Conservation (phyloP, 352 stramenopile genomes). For the Phytophthora pluvialis region DNA sequence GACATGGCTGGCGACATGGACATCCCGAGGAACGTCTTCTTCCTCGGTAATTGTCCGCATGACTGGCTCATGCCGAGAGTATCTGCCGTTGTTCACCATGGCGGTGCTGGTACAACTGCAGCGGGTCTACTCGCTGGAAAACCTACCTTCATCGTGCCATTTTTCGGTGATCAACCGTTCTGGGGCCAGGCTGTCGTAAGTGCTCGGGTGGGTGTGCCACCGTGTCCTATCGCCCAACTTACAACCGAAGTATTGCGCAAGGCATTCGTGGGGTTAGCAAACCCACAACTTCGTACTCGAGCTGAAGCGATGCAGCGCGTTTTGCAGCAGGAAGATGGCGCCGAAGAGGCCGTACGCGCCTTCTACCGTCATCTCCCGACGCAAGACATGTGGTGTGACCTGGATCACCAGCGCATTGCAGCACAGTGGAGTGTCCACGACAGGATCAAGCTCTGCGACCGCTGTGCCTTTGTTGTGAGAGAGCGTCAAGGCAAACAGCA, state of each 20-base stretch:
- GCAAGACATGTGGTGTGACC: constrained; percentile 82
- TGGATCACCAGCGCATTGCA: constrained; percentile 36
- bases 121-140: constrained; percentile 89
- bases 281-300: constrained; percentile 44
- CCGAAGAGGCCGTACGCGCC: constrained; percentile 70
- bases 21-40: constrained; percentile 57
- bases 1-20: constrained; percentile 58
- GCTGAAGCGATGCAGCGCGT: constrained; percentile 49
- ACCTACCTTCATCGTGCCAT: constrained; percentile 93
- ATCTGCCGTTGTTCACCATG: constrained; percentile 82
- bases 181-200: constrained; percentile 90
- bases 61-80: constrained; percentile 92
- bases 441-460: constrained; percentile 46
- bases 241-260: constrained; percentile 73
- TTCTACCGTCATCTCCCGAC: constrained; percentile 88
- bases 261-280: constrained; percentile 71
- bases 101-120: constrained; percentile 89
- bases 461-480: constrained; percentile 37
- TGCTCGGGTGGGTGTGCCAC: constrained; percentile 77
- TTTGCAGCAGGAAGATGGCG: constrained; percentile 88
- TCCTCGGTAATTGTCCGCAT: constrained; percentile 76
- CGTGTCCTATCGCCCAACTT: constrained; percentile 81
- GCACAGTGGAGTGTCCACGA: constrained; percentile 42
- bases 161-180: constrained; percentile 95
- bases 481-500: constrained; percentile 28